These are phyloP conservation scores for Phalaenopsis hybrid DNA, from an alignment of 116 monocot species.

Conservation along the genomic window DNA sequence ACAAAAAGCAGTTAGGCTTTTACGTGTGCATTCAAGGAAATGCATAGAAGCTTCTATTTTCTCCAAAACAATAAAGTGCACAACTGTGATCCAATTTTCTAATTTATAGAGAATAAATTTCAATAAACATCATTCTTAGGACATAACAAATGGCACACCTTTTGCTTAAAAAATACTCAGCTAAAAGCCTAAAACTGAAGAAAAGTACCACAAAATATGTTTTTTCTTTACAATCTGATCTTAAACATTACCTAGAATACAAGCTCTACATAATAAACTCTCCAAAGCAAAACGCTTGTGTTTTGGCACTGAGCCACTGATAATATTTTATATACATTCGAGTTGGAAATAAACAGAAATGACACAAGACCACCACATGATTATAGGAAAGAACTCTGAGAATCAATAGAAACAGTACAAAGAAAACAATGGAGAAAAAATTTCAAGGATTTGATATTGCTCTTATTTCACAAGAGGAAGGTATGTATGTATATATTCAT, in stretches of 20 bases:
- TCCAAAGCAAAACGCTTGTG: neutral
- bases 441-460: too few species aligned
- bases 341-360: neutral
- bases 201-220: neutral
- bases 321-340: neutral
- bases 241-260: neutral
- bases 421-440: too few species aligned
- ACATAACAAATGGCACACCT: neutral
- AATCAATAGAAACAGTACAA: neutral
- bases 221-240: neutral
- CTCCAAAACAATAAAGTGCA: neutral
- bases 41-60: neutral
- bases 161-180: too few species aligned
- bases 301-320: neutral
- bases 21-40: neutral
- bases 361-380: neutral
- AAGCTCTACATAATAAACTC: neutral
- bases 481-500: too few species aligned
- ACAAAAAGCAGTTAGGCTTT: slow-evolving; percentile 4
- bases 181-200: too few species aligned
- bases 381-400: neutral
- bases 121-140: neutral
- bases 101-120: neutral
- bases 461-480: too few species aligned
- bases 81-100: neutral